These are phyloP conservation scores for Mortierella sp. DNA, from an alignment of 371 early-diverging fungal genomes.

Conservation along the genomic window DNA sequence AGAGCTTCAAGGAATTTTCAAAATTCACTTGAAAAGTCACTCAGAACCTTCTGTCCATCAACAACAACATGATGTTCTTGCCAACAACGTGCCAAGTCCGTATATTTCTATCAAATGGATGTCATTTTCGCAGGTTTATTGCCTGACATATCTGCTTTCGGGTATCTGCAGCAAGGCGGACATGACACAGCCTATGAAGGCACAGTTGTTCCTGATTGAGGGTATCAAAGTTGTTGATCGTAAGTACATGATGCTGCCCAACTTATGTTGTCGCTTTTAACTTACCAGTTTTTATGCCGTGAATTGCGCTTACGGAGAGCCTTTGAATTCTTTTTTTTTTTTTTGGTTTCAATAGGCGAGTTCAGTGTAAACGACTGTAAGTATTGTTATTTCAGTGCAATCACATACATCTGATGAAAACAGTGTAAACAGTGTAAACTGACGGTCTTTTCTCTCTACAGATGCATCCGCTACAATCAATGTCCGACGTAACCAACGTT, in stretches of 20 bases:
- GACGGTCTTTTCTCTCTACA: slow-evolving; percentile 1
- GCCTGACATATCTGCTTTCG: slow-evolving; percentile 44
- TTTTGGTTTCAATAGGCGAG: slow-evolving; percentile 19
- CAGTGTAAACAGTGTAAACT: not conserved
- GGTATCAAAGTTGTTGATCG: slow-evolving; percentile 53
- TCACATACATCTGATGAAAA: no score
- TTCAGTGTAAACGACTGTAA: slow-evolving; percentile 46
- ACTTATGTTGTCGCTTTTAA: no score
- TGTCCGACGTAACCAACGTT: slow-evolving; percentile 42
- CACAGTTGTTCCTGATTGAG: slow-evolving; percentile 41
- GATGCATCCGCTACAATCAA: slow-evolving; percentile 24
- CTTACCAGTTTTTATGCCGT: not conserved
- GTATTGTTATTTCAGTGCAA: not conserved
- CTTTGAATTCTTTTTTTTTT: not conserved
- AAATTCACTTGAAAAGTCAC: slow-evolving; percentile 14
- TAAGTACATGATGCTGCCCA: no score
- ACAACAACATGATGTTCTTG: not conserved
- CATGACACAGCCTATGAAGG: slow-evolving; percentile 42
- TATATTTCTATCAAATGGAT: slow-evolving; percentile 45
- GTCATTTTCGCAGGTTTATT: slow-evolving; percentile 52
- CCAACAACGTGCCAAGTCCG: slow-evolving; percentile 2
- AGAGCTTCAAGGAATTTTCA: slow-evolving; percentile 44
- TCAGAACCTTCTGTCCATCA: not conserved
- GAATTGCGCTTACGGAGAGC: no score
- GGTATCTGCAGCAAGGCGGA: slow-evolving; percentile 51